phyloP scores from a whole-genome alignment of 768 basidiomycete genomes.

The Suillus paluster region DNA sequence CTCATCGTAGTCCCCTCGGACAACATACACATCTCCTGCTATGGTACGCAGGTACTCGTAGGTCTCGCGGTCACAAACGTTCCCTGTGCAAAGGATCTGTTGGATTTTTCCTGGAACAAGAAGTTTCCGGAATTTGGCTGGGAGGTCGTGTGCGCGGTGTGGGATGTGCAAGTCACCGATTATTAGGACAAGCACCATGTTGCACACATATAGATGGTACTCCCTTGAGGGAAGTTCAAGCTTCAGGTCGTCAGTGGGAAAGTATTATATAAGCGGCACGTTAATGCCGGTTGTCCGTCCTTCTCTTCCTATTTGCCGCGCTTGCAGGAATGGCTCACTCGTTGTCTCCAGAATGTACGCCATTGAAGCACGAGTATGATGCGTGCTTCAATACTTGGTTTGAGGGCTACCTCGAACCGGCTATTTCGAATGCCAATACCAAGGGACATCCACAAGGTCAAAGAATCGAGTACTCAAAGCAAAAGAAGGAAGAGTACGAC shows the following conservation, averaged over 20 bases:
- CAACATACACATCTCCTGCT: slow-evolving; percentile 90
- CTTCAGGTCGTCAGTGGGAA: not conserved
- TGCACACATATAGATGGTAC: slow-evolving; percentile 14
- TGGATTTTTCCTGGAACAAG: slow-evolving; percentile 96
- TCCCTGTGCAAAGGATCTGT: slow-evolving; percentile 96
- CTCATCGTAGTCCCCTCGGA: slow-evolving; percentile 96
- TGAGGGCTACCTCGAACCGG: slow-evolving; percentile 92
- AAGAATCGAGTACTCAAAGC: slow-evolving; percentile 64
- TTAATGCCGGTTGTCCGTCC: not conserved
- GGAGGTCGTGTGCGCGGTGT: slow-evolving; percentile 86
- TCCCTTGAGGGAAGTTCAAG: not conserved
- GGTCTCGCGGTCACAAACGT: slow-evolving; percentile 96
- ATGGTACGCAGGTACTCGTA: slow-evolving; percentile 95
- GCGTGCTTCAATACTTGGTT: slow-evolving; percentile 98
- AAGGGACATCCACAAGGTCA: slow-evolving; percentile 45
- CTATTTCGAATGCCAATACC: slow-evolving; percentile 45
- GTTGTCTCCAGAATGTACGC: slow-evolving; percentile 84
- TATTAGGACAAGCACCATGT: slow-evolving; percentile 85
- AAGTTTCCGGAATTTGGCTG: slow-evolving; percentile 96
- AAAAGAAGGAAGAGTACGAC: slow-evolving; percentile 90
- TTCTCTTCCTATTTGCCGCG: too few species aligned
- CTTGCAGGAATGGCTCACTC: slow-evolving; percentile 68
- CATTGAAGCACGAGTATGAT: slow-evolving; percentile 88
- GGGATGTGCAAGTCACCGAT: slow-evolving; percentile 99
- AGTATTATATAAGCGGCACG: not conserved